phyloP scores from a whole-genome alignment of 2,329 filamentous ascomycete genomes.

The Cladosporium colombiae region DNA sequence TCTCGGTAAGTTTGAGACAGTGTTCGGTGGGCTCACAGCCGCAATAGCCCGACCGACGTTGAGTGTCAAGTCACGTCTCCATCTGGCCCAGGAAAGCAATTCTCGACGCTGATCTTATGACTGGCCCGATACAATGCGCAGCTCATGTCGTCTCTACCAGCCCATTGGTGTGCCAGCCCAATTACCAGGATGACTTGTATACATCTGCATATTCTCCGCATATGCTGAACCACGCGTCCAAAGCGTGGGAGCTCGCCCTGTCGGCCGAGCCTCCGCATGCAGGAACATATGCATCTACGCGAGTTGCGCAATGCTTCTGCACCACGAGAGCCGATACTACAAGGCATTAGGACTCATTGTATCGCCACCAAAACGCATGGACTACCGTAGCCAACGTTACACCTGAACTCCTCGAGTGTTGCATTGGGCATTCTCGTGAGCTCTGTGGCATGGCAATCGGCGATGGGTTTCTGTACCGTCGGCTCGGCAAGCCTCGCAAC shows the following conservation, averaged over 20 bases:
- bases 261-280: background rate
- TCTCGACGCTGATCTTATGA: conserved; percentile 5
- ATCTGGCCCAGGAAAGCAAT: background rate
- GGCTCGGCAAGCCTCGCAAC: conserved; percentile 6
- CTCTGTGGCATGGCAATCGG: background rate
- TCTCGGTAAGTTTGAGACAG: conserved; percentile 17
- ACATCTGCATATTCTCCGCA: conserved; percentile 5
- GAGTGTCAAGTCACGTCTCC: background rate
- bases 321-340: background rate
- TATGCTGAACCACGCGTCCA: conserved; percentile 3
- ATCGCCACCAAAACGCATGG: background rate
- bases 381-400: background rate
- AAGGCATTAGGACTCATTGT: background rate
- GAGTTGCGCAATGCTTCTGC: conserved; percentile 17
- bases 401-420: background rate
- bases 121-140: background rate
- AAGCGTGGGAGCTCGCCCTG: background rate
- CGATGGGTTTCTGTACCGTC: background rate
- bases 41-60: conserved; percentile 10
- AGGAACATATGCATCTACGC: conserved; percentile 15
- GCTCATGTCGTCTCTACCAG: background rate
- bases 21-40: conserved; percentile 3
- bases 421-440: background rate
- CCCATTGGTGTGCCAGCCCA: background rate
- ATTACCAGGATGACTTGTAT: conserved; percentile 8